These are phyloP conservation scores for Saccharomycopsis hybrid DNA, from an alignment of 1,139 yeast species.

Conservation along the genomic window DNA sequence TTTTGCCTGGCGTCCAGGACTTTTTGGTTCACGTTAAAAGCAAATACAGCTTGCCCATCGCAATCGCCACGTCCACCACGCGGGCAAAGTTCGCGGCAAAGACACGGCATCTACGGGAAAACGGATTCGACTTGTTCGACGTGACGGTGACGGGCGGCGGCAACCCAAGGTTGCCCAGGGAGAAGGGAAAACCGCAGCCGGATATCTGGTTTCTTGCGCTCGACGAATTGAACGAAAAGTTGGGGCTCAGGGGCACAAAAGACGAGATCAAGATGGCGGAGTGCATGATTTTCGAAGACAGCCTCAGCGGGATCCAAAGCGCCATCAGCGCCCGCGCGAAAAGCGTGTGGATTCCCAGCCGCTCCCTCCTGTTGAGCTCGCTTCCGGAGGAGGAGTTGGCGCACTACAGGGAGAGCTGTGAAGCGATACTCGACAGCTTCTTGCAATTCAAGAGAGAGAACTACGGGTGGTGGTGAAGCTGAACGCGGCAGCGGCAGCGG, in stretches of 20 bases:
- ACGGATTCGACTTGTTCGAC: conserved; percentile 56
- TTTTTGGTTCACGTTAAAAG: conserved; percentile 47
- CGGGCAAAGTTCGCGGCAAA: conserved; percentile 53
- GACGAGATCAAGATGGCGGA: conserved; percentile 60
- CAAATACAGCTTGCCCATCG: conserved; percentile 58
- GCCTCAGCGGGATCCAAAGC: conserved; percentile 71
- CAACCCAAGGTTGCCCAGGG: conserved; percentile 62
- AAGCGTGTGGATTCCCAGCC: conserved; percentile 55
- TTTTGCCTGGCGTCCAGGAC: conserved; percentile 82
- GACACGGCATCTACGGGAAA: conserved; percentile 52
- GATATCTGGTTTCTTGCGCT: conserved; percentile 87
- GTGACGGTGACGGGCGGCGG: conserved; percentile 88
- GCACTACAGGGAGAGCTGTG: conserved; percentile 1
- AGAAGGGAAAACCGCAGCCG: conserved; percentile 89
- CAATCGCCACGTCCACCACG: conserved; percentile 87
- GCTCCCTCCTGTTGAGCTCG: conserved; percentile 15
- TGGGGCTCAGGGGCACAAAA: conserved; percentile 24
- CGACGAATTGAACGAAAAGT: conserved; percentile 51
- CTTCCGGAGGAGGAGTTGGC: conserved; percentile 7
- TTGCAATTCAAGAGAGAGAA: conserved; percentile 5
- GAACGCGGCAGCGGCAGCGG: too few relatives aligned
- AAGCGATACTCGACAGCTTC: conserved; percentile 6
- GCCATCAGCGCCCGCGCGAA: conserved; percentile 57
- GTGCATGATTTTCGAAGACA: conserved; percentile 90
- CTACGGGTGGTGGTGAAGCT: conserved; percentile 13